phyloP scores from a whole-genome alignment of 1,284 basidiomycete genomes.

The Ganoderma sinense region DNA sequence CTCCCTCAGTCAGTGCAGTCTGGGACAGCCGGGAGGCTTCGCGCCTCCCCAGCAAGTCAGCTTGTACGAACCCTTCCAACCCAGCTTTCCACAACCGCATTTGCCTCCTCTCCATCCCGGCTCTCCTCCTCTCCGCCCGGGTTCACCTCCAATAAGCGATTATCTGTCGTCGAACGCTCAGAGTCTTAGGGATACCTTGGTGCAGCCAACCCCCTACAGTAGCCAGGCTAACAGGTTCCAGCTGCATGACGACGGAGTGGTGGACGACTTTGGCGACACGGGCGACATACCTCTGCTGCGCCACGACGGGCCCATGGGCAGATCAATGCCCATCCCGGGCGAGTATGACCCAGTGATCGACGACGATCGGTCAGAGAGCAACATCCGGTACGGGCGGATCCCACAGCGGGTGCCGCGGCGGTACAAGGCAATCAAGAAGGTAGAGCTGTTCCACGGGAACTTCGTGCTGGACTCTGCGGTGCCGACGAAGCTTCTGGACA shows the following conservation, averaged over 20 bases:
- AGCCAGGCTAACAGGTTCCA: conserved; percentile 30
- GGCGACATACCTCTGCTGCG: conserved; percentile 73
- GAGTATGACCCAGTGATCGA: conserved; percentile 49
- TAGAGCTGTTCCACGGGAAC: conserved; percentile 92
- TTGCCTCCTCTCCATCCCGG: conserved; percentile 29
- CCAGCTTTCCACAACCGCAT: conserved; percentile 27
- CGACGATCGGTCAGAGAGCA: conserved; percentile 52
- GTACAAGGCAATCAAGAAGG: conserved; percentile 91
- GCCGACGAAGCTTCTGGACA: conserved; percentile 84
- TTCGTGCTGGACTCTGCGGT: conserved; percentile 89
- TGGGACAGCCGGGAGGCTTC: conserved; percentile 24
- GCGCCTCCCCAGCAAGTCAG: conserved; percentile 32
- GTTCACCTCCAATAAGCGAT: conserved; percentile 22
- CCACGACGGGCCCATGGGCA: conserved; percentile 46
- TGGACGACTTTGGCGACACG: conserved; percentile 48
- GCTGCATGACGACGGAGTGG: conserved; percentile 50
- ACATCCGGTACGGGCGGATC: conserved; percentile 85
- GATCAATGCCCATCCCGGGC: conserved; percentile 47
- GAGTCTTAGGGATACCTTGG: conserved; percentile 30
- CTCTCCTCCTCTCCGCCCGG: conserved; percentile 29
- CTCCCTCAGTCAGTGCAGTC: no score
- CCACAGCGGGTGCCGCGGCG: conserved; percentile 87
- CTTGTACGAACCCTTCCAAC: conserved; percentile 28
- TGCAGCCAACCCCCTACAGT: conserved; percentile 32
- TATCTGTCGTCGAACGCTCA: conserved; percentile 27